Evolutionary conservation across 306 rosid genomes (phyloP), one percentile per base, ranked within the genome.

Genomic region (Mimosa bimucronata): DNA sequence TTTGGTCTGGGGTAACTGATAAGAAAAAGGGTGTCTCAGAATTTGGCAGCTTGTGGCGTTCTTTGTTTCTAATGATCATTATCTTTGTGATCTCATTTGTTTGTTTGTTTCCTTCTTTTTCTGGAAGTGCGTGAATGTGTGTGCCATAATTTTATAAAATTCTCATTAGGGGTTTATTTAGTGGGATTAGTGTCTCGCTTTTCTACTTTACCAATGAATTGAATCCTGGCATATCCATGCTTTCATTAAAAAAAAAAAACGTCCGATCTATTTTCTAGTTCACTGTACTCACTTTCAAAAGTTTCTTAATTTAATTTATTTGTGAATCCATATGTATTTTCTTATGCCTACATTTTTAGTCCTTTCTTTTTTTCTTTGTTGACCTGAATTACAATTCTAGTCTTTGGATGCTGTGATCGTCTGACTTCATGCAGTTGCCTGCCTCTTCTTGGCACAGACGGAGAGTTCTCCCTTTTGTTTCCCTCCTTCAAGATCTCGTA

Each of bases 11-110:
- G 50, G 50, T 0, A 9, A 12, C 14, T 44, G 79, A 84, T 70
- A 53, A 57, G 84, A 87, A 73, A 12, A 83, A 77, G 53, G 61
- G 79, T 86, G 90, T 84, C 57, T 50, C 18, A 37, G 80, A 75
- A 76, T 85, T 89, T 94, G 97, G 76, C 94, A 78, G 85, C 77
- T 84, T 86, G 68, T 86, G 92, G 76, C 81, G 90, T 84, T 87
- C 75, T 77, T 85, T 85, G 86, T 87, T 87, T 66, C 65, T 80
- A 74, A 78, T 78, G 67, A 81, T 79, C 80, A 73, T 76, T 70
- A 37, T 79, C 81, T 81, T 76, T 78, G 72, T 71, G 38, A 30
- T 80, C 75, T 40, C 37, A 18, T 57, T 31, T 41, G n/a, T 65
- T 40, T 67, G 50, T 66, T 75, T 57, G 50, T 62, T 65, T 66